phyloP scores from a whole-genome alignment of 352 stramenopile species.

The Aphanomyces euteiches region DNA sequence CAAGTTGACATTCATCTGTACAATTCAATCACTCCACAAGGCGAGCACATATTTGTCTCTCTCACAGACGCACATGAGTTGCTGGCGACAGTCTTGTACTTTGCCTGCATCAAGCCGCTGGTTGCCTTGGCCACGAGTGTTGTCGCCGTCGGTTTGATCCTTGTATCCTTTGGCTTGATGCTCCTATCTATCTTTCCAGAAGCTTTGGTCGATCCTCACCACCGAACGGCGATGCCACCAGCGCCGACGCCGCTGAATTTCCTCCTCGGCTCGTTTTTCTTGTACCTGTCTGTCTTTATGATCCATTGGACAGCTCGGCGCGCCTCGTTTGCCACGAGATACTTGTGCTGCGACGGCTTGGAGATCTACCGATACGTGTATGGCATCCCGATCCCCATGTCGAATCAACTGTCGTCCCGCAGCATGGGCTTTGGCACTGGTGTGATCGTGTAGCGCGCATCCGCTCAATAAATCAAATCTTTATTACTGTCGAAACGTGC shows the following conservation, averaged over 20 bases:
- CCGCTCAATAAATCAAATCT: not conserved
- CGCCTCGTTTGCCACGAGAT: not conserved
- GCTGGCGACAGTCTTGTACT: not conserved
- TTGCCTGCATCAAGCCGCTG: slow-evolving; percentile 12
- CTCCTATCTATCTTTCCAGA: not conserved
- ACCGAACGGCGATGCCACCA: not conserved
- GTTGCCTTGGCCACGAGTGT: not conserved
- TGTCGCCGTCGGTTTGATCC: not conserved
- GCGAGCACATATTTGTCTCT: slow-evolving; percentile 16
- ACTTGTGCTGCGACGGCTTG: slow-evolving; percentile 2
- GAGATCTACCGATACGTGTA: slow-evolving; percentile 14
- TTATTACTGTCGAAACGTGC: not conserved
- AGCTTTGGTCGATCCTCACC: not conserved
- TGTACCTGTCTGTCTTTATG: not conserved
- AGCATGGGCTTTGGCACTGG: slow-evolving; percentile 14
- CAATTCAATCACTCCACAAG: slow-evolving; percentile 17
- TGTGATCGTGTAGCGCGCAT: slow-evolving; percentile 1
- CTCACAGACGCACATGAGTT: not conserved
- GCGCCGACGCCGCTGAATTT: not conserved
- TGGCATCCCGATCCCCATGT: slow-evolving; percentile 8
- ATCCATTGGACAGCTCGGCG: not conserved
- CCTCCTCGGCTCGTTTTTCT: not conserved
- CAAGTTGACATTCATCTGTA: slow-evolving; percentile 13
- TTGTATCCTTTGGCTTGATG: not conserved
- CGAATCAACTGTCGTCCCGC: not conserved